phyloP scores from a whole-genome alignment of 2,329 filamentous ascomycete species.

The Cladorrhinum sp. region DNA sequence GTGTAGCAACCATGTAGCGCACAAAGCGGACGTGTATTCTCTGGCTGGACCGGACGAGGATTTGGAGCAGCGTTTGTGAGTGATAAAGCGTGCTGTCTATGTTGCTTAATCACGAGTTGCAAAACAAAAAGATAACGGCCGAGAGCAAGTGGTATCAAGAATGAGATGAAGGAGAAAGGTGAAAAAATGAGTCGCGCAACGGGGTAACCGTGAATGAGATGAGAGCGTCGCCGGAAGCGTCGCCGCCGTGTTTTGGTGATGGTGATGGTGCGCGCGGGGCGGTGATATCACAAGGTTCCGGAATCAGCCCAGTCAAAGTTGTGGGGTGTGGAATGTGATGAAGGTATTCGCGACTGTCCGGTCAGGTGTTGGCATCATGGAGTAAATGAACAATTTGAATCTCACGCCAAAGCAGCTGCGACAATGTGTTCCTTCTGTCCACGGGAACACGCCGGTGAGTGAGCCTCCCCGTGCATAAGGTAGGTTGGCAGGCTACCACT shows the following conservation, averaged over 20 bases:
- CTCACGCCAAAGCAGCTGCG: neutral
- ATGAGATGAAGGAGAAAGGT: neutral
- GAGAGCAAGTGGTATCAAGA: neutral
- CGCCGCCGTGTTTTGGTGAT: neutral
- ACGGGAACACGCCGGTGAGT: neutral
- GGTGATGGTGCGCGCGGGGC: neutral
- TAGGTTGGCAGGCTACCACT: neutral
- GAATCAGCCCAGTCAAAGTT: neutral
- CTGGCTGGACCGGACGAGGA: neutral
- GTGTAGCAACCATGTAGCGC: neutral
- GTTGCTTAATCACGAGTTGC: neutral
- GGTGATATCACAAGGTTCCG: conserved; percentile 2
- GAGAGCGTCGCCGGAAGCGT: neutral
- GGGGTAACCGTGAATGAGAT: neutral
- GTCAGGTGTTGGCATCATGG: conserved; percentile 3
- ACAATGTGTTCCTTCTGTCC: neutral
- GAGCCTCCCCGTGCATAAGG: neutral
- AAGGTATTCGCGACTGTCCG: conserved; percentile 6
- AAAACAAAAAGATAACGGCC: neutral
- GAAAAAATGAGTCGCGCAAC: neutral
- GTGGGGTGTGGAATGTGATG: conserved; percentile 1
- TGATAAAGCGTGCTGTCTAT: neutral
- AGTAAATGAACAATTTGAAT: neutral
- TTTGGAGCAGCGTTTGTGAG: neutral
- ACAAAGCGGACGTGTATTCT: neutral